These are phyloP conservation scores for Penicillium sp. DNA, from an alignment of 2,329 filamentous ascomycete species.

Conservation along the genomic window DNA sequence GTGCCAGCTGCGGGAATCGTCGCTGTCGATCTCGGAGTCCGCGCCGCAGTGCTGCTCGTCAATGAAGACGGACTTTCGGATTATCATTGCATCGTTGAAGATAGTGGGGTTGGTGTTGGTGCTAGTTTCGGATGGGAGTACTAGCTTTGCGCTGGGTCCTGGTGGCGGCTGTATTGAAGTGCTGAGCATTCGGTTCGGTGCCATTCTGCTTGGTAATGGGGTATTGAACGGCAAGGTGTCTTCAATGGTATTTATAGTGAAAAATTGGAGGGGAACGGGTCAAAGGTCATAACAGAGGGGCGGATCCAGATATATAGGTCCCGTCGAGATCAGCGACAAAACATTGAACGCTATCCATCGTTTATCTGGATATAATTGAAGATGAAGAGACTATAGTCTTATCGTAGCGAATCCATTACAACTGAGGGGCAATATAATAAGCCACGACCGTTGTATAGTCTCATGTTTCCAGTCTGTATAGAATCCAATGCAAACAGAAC, in stretches of 20 bases:
- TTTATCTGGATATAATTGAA: not conserved
- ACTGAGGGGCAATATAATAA: not conserved
- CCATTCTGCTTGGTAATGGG: conserved; percentile 3
- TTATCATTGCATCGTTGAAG: conserved; percentile 61
- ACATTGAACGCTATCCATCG: not conserved
- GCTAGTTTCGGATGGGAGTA: conserved; percentile 25
- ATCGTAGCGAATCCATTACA: not conserved
- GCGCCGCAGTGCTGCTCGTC: conserved; percentile 57
- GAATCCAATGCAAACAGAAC: conserved; percentile 27
- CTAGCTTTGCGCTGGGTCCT: conserved; percentile 13
- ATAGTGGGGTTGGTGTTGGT: conserved; percentile 43
- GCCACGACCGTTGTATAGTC: not conserved
- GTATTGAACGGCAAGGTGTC: not conserved
- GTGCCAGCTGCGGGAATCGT: conserved; percentile 77
- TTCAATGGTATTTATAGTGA: not conserved
- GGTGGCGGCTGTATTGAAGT: conserved; percentile 29
- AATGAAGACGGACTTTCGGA: conserved; percentile 58
- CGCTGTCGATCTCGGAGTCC: conserved; percentile 73
- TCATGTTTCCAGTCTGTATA: not conserved
- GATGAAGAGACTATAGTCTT: too few relatives aligned
- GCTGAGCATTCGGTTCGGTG: conserved; percentile 1
- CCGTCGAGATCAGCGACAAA: not conserved
- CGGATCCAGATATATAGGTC: not conserved
- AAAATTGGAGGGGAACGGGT: not conserved
- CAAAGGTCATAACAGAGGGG: not conserved